Evolutionary conservation across 208 protist genomes (phyloP), one percentile per base, ranked within the genome.

Genomic region (Crithidia mellificae): DNA sequence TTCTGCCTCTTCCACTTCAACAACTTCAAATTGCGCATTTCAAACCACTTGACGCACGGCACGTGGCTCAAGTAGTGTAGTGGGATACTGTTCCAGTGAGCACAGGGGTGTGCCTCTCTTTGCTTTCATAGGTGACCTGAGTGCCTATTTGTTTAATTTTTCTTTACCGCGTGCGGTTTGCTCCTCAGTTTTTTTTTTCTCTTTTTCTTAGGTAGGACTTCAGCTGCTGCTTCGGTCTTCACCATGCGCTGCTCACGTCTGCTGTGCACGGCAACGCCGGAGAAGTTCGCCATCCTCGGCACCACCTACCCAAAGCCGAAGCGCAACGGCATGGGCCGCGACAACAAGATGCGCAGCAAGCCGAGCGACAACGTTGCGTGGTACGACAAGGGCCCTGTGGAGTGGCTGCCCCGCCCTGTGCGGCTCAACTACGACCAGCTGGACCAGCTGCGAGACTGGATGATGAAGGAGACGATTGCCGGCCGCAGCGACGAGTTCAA

Each of bases 331-430:
- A 30, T 93, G 29, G 90, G 90, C 6, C 81, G 90, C 32, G 67
- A 75, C 27, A 93, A 92, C 73, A 96, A 93, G 69, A 93, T 96
- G 87, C 85, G 90, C 72, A 87, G 79, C 49, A 92, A 92, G 59
- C 86, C 88, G n/a, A 91, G 85, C 68, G 91, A 96, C 72, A 96
- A 96, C 65, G 78, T 85, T 0, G 88, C 91, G 39, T 96, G 86
- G 88, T 96, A 94, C 71, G 91, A 96, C 71, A 91, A 89, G 58
- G 91, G 91, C 17, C 86, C 86, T 0, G 91, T 96, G 12, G 91
- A 96, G 73, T 96, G 91, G 91, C 72, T 96, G 36, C 91, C 91
- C 11, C 83, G 91, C 0, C 91, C 91, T 6, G 88, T 94, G 57
- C 84, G 88, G 6, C 68, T 96, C 22, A 93, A 77, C 12, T 91